These are phyloP conservation scores for Trichoderma endophyticum DNA, from an alignment of 2,329 filamentous ascomycete species.

Conservation along the genomic window DNA sequence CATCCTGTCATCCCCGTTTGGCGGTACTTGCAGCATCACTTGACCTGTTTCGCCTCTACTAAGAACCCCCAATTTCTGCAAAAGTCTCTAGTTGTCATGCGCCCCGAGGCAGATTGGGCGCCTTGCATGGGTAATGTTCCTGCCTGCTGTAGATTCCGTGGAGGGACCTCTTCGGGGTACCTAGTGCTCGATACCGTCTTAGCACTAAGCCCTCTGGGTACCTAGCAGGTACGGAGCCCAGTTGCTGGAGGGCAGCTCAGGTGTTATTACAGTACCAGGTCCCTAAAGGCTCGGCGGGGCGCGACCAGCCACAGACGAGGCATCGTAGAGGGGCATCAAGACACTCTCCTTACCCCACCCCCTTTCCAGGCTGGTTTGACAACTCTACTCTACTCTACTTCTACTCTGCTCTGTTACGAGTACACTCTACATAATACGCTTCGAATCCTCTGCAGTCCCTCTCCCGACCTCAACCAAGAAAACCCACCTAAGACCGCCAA, in stretches of 20 bases:
- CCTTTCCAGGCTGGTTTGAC: conserved; percentile 29
- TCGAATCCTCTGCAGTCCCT: conserved; percentile 11
- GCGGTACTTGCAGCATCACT: background rate
- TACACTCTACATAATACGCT: conserved; percentile 28
- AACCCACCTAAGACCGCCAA: conserved; percentile 21
- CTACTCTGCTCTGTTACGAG: background rate
- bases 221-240: background rate
- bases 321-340: conserved; percentile 34
- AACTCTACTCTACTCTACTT: conserved; percentile 3
- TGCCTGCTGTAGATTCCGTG: background rate
- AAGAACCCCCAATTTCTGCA: background rate
- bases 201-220: background rate
- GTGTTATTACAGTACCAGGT: conserved; percentile 11
- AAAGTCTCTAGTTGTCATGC: background rate
- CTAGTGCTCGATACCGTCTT: background rate
- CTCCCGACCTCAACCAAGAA: background rate
- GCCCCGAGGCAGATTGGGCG: background rate
- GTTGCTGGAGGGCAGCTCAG: background rate
- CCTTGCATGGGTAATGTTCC: background rate
- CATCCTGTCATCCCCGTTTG: background rate
- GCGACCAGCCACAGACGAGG: conserved; percentile 1
- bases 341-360: conserved; percentile 29
- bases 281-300: conserved; percentile 13
- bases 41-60: background rate
- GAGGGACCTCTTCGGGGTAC: background rate